Evolutionary conservation across 805 yeast species (phyloP), one percentile per base, ranked within the genome.

Genomic region (Pichia phayaonensis): DNA sequence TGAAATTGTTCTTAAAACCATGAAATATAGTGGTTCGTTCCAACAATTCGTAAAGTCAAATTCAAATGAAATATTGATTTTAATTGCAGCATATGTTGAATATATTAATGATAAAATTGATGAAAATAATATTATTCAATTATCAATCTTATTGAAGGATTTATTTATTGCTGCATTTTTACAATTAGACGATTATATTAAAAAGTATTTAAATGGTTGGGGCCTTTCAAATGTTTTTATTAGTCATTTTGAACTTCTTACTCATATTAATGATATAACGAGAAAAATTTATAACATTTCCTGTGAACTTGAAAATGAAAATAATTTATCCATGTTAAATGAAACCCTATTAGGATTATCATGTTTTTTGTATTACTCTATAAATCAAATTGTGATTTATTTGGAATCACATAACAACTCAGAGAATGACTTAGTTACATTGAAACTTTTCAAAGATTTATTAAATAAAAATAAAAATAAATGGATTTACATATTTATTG

Each of bases 401-500:
- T 8, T 44, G 27, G n/a, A 38, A 22, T 44, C 22, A 4, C 44
- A 48, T 18, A 15, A 39, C 20, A 16, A 16, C 5, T 34, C 38
- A 29, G 12, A 29, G 13, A 29, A 29, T 29, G 34, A 29, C n/a
- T 34, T 10, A 16, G 8, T 15, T 16, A 11, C 20, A 16, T 27
- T 39, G 39, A 26, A 40, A 10, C 34, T 45, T 7, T 43, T 54
- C 40, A 10, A 23, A 8, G n/a, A 46, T 1, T 53, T 62, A 8
- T 50, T 62, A 24, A n/a, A 34, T 7, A 34, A 48, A 2, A 63
- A 63, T 42, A 58, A 65, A 47, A 54, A 57, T 36, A 53, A 58
- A 13, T 90, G 96, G 96, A 77, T 84, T 13, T 68, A 71, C 22
- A 70, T 75, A 3, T 65, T 88, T 50, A 73, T 83, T 13, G 61